These are phyloP conservation scores for Emergomyces pasteurianus DNA, from an alignment of 2,329 filamentous ascomycete genomes.

Conservation along the genomic window DNA sequence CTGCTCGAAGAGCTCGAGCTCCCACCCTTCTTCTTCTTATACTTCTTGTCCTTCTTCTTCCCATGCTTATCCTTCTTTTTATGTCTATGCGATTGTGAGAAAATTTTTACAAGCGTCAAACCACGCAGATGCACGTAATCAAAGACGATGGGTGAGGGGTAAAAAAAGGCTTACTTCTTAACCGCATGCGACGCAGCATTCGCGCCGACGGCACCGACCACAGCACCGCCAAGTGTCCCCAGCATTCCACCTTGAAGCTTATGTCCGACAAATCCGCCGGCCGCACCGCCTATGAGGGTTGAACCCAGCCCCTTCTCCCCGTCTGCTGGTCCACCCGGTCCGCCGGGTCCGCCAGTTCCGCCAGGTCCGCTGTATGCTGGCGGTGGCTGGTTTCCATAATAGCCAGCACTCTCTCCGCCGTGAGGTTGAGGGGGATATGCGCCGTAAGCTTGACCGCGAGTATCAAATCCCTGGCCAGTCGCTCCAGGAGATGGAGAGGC, in stretches of 20 bases:
- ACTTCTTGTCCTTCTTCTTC: slow-evolving; percentile 13
- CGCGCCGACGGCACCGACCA: slow-evolving; percentile 23
- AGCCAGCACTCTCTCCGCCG: slow-evolving; percentile 21
- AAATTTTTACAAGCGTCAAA: slow-evolving; percentile 3
- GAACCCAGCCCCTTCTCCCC: slow-evolving; percentile 26
- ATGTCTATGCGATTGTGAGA: slow-evolving; percentile 7
- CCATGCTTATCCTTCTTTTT: slow-evolving; percentile 18
- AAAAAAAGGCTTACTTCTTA: slow-evolving; percentile 17
- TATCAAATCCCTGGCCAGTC: slow-evolving; percentile 13
- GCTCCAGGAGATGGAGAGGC: slow-evolving; percentile 3
- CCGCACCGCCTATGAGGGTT: slow-evolving; percentile 26
- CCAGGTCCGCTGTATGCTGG: slow-evolving; percentile 9
- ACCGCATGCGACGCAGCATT: slow-evolving; percentile 15
- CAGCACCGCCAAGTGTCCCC: slow-evolving; percentile 22
- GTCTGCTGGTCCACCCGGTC: slow-evolving; percentile 12
- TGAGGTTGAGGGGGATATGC: slow-evolving; percentile 19
- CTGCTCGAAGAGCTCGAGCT: slow-evolving; percentile 14
- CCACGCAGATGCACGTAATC: not conserved
- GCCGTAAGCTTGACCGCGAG: slow-evolving; percentile 16
- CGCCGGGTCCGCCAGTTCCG: slow-evolving; percentile 6
- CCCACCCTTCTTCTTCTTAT: slow-evolving; percentile 9
- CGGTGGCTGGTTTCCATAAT: slow-evolving; percentile 16
- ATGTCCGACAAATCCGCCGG: slow-evolving; percentile 25
- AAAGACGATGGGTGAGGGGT: not conserved
- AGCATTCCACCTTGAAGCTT: slow-evolving; percentile 24